phyloP scores from a whole-genome alignment of 176 grass and related monocot species.

The Saccharum spontaneum region DNA sequence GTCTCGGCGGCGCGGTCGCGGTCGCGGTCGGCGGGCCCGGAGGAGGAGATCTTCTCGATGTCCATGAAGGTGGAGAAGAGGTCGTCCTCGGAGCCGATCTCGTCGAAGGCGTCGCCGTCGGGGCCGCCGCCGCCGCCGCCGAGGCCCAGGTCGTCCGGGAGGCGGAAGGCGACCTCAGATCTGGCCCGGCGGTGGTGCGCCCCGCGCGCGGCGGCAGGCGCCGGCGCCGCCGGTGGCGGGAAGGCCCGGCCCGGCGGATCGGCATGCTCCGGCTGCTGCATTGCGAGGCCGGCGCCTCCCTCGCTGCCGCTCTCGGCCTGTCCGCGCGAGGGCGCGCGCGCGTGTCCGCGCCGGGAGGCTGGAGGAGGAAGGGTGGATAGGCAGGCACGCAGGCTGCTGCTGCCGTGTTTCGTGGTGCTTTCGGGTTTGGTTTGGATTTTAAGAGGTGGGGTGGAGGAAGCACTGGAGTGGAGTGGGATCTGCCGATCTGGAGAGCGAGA shows the following conservation, averaged over 20 bases:
- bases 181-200: slow-evolving; percentile 90
- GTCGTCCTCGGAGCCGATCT: slow-evolving; percentile 98
- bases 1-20: slow-evolving; percentile 66
- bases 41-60: slow-evolving; percentile 86
- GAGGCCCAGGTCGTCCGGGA: slow-evolving; percentile 77
- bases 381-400: not conserved
- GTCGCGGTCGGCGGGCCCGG: slow-evolving; percentile 46
- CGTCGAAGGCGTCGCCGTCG: slow-evolving; percentile 47
- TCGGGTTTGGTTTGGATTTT: slow-evolving; percentile 37
- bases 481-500: not conserved
- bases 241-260: slow-evolving; percentile 53
- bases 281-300: slow-evolving; percentile 22
- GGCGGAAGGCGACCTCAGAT: slow-evolving; percentile 93
- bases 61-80: slow-evolving; percentile 99
- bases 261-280: slow-evolving; percentile 67
- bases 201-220: slow-evolving; percentile 43
- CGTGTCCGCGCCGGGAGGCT: not conserved
- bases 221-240: slow-evolving; percentile 29
- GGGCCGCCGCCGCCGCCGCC: slow-evolving; percentile 39
- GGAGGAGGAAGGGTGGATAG: slow-evolving; percentile 4
- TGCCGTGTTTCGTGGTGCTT: slow-evolving; percentile 23
- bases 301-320: not conserved
- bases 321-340: not conserved
- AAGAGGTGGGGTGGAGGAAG: not conserved
- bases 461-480: not conserved